Base-by-base conservation (phyloP, 495 filamentous ascomycete genomes). In the Penicillium odoratum region DNA sequence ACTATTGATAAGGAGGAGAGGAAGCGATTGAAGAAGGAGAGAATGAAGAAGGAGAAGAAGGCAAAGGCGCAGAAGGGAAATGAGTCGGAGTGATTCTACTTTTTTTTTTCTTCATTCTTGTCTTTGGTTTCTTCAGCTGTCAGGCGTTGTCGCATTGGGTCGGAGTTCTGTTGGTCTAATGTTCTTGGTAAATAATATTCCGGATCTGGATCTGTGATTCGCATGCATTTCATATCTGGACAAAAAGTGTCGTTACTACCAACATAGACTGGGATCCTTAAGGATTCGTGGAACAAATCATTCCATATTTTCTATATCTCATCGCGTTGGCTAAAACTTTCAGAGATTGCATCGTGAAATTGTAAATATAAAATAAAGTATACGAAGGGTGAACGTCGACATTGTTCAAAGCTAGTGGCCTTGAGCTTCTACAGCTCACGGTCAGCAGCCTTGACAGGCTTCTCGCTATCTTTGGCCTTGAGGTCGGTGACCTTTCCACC, bases 391-490 rank as follows among this genome's bases (percentile, higher is more conserved):
- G 21, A 1, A 21, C 21, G 2, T 21, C 21, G 21, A 21, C 21
- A 21, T 21, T 21, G 21, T 21, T 1, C 2, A 21, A 21, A 21
- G 21, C 21, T 21, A 21, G 21, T 36, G 9, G 33, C 10, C 45
- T 1, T 47, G 4, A 8, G 21, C 21, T 7, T 56, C 69, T 75
- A 87, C 61, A 87, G 70, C 70, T 86, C 82, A 61, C 84, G 78
- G 63, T 84, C 84, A 36, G 77, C 74, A 38, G 82, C 82, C 67
- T 82, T 83, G 56, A 79, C 62, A 16, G 81, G 78, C 67, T 75
- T 81, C 18, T 81, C 78, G 57, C 66, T 71, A 66, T 85, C 80
- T 65, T 81, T 72, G 15, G 63, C 63, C 74, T 81, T 81, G 53
- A 57, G 54, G 49, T 71, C 69, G 26, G 72, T 74, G 61, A 83